Evolutionary conservation across 352 stramenopile species (phyloP), one percentile per base, ranked within the genome.

Genomic region (Phytophthora tentaculata): DNA sequence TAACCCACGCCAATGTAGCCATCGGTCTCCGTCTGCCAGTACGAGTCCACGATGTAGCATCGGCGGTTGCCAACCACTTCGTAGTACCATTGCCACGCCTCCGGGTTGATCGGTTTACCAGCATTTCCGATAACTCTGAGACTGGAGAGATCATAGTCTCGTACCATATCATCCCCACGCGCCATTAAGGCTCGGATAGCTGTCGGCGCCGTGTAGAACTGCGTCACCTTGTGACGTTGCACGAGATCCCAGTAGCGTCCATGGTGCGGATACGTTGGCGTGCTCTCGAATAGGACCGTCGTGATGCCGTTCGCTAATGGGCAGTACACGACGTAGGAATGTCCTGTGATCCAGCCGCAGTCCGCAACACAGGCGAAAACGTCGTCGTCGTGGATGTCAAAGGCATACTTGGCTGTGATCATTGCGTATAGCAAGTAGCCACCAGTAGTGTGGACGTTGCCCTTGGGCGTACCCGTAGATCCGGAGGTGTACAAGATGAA

Each of bases 21-120:
- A 32, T 96, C 97, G 7, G 96, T 99, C 80, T 99, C 97, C 3
- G 97, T 99, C 80, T 99, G 97, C 97, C 97, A 99, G 79, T 98
- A 99, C 39, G 97, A 99, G 74, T 99, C 97, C 0, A 97, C 39
- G 17, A 45, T n/a, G 39, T 45, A 45, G 39, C 39, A 45, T 45
- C 22, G 39, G 13, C 39, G 39, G 39, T 45, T 45, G 39, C 39
- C 39, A 22, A 45, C 39, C 16, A 45, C 39, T n/a, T 45, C 39
- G 8, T 45, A 22, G 39, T 45, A 45, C 39, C 39, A 45, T 45
- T 45, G 20, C 39, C 39, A 45, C 39, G 39, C 39, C 39, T 45
- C 32, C 14, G 32, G 97, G 79, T 99, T 99, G 79, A 99, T 99
- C 6, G 97, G 32, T 14, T 39, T 9, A 6, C 39, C 39, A 20